Conservation (phyloP, 495 filamentous ascomycete species). For the Hypoxylon lienhwacheense region DNA sequence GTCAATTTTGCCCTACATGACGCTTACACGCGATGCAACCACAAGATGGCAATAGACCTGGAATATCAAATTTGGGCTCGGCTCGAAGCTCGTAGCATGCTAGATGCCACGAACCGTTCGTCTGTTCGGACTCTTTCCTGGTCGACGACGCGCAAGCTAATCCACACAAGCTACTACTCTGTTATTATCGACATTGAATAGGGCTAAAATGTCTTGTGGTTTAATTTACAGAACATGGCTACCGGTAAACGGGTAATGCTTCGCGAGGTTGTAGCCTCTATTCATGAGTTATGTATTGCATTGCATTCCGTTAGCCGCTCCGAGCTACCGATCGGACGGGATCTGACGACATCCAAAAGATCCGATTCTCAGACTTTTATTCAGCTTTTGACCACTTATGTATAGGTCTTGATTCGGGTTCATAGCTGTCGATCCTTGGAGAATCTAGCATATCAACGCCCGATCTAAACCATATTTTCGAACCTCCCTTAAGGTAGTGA, state of each 20-base stretch:
- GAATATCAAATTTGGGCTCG: conserved; percentile 22
- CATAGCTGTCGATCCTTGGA: conserved; percentile 4
- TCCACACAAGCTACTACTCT: conserved; percentile 27
- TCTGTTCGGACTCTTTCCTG: conserved; percentile 16
- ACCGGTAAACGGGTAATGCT: conserved; percentile 3
- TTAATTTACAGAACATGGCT: conserved; percentile 19
- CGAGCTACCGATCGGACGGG: conserved; percentile 5
- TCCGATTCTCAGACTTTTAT: neutral
- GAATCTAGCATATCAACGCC: conserved; percentile 27
- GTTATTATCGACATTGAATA: conserved; percentile 17
- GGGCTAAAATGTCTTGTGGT: conserved; percentile 1
- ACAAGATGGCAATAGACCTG: conserved; percentile 23
- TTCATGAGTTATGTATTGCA: conserved; percentile 3
- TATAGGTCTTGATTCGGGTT: too few species aligned
- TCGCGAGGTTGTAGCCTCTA: conserved; percentile 4
- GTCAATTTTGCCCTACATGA: conserved; percentile 26
- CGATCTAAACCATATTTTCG: conserved; percentile 11
- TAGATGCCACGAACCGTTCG: conserved; percentile 9
- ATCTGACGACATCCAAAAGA: conserved; percentile 16
- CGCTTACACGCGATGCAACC: conserved; percentile 28
- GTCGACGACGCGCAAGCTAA: conserved; percentile 28
- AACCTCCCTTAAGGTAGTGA: conserved; percentile 5
- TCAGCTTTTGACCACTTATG: neutral
- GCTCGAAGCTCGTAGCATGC: conserved; percentile 20
- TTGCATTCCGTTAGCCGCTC: conserved; percentile 13